Evolutionary conservation across 345 rosid species (phyloP).

Genomic region (Trapa incisa): DNA sequence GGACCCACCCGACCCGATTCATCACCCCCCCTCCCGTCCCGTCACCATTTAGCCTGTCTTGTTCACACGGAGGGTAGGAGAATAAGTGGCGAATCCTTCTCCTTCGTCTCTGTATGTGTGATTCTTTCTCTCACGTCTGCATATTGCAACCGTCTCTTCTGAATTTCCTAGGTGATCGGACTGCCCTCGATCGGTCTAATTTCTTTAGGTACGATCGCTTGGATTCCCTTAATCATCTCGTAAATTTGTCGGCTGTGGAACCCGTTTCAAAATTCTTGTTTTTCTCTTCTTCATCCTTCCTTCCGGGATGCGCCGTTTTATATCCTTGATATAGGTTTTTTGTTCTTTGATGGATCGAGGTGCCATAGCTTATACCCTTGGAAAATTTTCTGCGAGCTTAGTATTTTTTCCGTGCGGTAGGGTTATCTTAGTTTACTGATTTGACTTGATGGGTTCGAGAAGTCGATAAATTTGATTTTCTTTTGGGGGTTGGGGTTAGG

Average conservation of each 20-base stretch:
- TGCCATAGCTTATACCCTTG: background rate
- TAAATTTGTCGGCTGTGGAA: background rate
- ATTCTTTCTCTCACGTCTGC: background rate
- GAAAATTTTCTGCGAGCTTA: background rate
- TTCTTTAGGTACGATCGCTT: background rate
- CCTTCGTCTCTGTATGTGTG: background rate
- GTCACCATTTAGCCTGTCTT: background rate
- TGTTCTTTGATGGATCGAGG: background rate
- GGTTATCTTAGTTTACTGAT: background rate
- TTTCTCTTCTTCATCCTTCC: background rate
- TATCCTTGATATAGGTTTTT: too few species aligned
- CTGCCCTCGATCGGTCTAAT: background rate
- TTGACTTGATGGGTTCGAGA: background rate
- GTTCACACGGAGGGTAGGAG: background rate
- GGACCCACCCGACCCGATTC: too few species aligned
- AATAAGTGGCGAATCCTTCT: background rate
- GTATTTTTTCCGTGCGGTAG: background rate
- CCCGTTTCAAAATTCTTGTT: too few species aligned
- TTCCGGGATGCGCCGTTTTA: background rate
- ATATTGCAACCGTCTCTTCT: background rate
- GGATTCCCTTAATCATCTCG: background rate
- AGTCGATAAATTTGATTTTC: background rate
- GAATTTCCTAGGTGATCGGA: background rate
- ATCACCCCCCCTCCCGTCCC: background rate
- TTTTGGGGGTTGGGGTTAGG: too few species aligned